Evolutionary conservation across 2,329 filamentous ascomycete genomes (phyloP).

Genomic region (Cytospora piceicola): DNA sequence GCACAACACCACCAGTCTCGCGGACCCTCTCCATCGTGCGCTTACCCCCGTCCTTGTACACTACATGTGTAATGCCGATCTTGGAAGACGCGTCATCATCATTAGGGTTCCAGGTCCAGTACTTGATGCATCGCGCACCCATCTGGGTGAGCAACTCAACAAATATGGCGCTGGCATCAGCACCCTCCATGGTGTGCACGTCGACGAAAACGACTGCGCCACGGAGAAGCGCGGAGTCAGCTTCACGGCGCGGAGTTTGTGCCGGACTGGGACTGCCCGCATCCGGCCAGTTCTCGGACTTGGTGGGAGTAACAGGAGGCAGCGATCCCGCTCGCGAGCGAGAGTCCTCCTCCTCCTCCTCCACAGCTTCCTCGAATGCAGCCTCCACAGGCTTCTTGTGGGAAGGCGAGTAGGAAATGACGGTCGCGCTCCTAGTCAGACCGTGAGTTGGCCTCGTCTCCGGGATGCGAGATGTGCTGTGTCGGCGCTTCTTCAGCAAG

Average conservation of each 20-base stretch:
- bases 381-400: slow-evolving; percentile 44
- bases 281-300: slow-evolving; percentile 56
- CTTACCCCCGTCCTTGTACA: slow-evolving; percentile 85
- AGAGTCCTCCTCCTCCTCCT: slow-evolving; percentile 32
- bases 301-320: slow-evolving; percentile 49
- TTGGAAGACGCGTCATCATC: slow-evolving; percentile 48
- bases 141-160: slow-evolving; percentile 78
- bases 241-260: slow-evolving; percentile 58
- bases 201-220: slow-evolving; percentile 83
- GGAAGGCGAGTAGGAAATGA: slow-evolving; percentile 58
- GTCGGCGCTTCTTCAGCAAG: slow-evolving; percentile 52
- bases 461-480: slow-evolving; percentile 54
- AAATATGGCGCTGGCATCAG: slow-evolving; percentile 80
- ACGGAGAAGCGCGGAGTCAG: slow-evolving; percentile 59
- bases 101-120: slow-evolving; percentile 72
- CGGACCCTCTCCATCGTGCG: slow-evolving; percentile 81
- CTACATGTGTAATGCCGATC: slow-evolving; percentile 82
- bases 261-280: slow-evolving; percentile 54
- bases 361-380: slow-evolving; percentile 34
- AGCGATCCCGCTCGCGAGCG: slow-evolving; percentile 34
- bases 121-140: slow-evolving; percentile 78
- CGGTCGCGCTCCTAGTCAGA: slow-evolving; percentile 53
- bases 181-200: slow-evolving; percentile 80
- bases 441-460: slow-evolving; percentile 46
- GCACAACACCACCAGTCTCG: slow-evolving; percentile 72